Conservation (phyloP, 1,284 basidiomycete genomes). For the Blastosporella zonata region DNA sequence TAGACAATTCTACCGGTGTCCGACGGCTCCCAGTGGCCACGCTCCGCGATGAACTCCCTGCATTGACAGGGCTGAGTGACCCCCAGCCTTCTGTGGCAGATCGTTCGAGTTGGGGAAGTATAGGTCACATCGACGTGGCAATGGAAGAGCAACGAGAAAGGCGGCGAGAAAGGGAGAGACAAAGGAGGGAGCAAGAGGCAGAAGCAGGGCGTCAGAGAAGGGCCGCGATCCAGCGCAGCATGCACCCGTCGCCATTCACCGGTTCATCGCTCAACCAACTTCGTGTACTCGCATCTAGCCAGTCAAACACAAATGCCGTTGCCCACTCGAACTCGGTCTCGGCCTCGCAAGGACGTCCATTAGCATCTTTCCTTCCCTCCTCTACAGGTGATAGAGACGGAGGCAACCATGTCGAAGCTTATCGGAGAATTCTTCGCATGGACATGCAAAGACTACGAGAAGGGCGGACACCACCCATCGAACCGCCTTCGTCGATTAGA, state of each 20-base stretch:
- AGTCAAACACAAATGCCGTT: conserved; percentile 6
- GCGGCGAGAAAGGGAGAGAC: background rate
- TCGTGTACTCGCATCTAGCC: conserved; percentile 13
- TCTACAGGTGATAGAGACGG: background rate
- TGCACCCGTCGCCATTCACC: background rate
- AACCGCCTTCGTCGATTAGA: background rate
- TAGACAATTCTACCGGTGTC: background rate
- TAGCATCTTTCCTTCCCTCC: background rate
- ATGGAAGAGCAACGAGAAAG: background rate
- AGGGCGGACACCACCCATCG: background rate
- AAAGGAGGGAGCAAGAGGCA: conserved; percentile 1
- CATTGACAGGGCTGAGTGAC: background rate
- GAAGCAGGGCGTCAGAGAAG: background rate
- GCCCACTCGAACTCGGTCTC: conserved; percentile 7
- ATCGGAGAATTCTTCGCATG: conserved; percentile 8
- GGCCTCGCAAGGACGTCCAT: too few relatives aligned
- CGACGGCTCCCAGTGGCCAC: background rate
- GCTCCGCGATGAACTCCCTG: conserved; percentile 3
- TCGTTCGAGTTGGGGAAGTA: too few relatives aligned
- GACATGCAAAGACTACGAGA: conserved; percentile 14
- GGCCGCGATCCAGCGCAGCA: background rate
- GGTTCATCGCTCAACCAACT: conserved; percentile 8
- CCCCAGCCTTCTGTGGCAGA: too few relatives aligned
- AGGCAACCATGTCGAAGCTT: conserved; percentile 7
- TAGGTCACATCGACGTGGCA: background rate